Evolutionary conservation across 176 grass and related monocot species (phyloP), one percentile per base, ranked within the genome.

Genomic region (Chloris gayana): DNA sequence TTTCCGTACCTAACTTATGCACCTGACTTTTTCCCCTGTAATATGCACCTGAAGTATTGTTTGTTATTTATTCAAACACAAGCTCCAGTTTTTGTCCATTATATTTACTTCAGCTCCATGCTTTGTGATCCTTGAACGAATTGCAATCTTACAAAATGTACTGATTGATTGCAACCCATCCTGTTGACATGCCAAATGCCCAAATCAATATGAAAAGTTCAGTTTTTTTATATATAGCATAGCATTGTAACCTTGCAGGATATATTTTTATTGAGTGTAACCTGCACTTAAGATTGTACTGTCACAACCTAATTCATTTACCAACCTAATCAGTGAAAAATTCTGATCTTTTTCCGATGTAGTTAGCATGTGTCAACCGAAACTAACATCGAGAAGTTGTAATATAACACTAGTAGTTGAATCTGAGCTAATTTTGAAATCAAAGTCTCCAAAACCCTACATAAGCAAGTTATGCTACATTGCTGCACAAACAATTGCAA

Each of bases 31-130:
- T 73, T 19, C 5, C 3, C 4, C 6, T 7, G 19, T 47, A 18
- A 49, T 59, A 26, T 59, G 54, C 9, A 26, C 66, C 30, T 44
- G 25, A 21, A 65, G 51, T 80, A 22, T 22, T 59, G n/a, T 75
- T 86, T 81, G 63, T n/a, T n/a, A n/a, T n/a, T n/a, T n/a, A 18
- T 61, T 74, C 11, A 56, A 54, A 58, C 10, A 27, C 34, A 19
- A 33, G 22, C 35, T 77, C 34, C 18, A 17, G 27, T 53, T 42
- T 29, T 46, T 84, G 19, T 30, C 32, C 50, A 33, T 60, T 33
- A 11, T 67, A 27, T 75, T 21, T 38, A 39, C 53, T 63, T 44
- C 10, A 37, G 11, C 34, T 75, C 67, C 26, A 64, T 71, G 47
- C n/a, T 73, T 83, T 73, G 10, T 58, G 24, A 54, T 35, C 26